phyloP scores from a whole-genome alignment of 805 yeast species.

The Teunomyces cretensis region DNA sequence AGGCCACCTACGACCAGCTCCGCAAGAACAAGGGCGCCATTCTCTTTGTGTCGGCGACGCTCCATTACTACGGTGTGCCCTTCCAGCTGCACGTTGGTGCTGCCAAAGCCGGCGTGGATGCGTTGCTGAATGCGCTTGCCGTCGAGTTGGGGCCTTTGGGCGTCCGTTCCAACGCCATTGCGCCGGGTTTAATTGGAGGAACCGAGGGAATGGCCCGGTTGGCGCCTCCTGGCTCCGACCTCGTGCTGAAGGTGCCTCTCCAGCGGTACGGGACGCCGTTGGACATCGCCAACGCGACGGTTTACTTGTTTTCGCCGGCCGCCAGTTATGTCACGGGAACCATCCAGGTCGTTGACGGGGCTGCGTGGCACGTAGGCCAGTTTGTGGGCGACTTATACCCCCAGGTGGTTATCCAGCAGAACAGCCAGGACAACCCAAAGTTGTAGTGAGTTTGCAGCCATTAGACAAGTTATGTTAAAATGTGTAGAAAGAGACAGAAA shows the following conservation, averaged over 20 bases:
- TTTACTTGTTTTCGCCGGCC: slow-evolving; percentile 80
- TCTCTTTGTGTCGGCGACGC: slow-evolving; percentile 81
- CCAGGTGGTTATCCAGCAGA: slow-evolving; percentile 24
- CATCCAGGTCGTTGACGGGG: slow-evolving; percentile 85
- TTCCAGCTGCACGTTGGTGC: slow-evolving; percentile 90
- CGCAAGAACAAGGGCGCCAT: slow-evolving; percentile 66
- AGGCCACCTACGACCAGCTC: slow-evolving; percentile 72
- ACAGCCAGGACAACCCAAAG: slow-evolving; percentile 23
- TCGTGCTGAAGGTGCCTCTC: slow-evolving; percentile 55
- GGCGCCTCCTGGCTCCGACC: slow-evolving; percentile 37
- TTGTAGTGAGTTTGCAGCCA: slow-evolving; percentile 11
- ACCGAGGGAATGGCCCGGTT: slow-evolving; percentile 85
- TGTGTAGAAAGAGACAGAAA: no score
- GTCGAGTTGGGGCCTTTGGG: slow-evolving; percentile 93
- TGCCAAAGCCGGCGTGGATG: slow-evolving; percentile 95
- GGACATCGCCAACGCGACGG: slow-evolving; percentile 89
- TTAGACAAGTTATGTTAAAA: no score
- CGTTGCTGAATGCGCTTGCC: slow-evolving; percentile 77
- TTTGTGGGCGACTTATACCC: slow-evolving; percentile 37
- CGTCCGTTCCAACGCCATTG: slow-evolving; percentile 76
- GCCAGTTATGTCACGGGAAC: slow-evolving; percentile 78
- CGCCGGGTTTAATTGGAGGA: slow-evolving; percentile 86
- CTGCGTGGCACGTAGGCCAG: slow-evolving; percentile 76
- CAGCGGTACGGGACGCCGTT: slow-evolving; percentile 66
- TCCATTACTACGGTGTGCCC: slow-evolving; percentile 87